Percentiles rank a stretch among this genome's conserved stretches.
phyloP scores from a whole-genome alignment of 2,329 filamentous ascomycete genomes.

The Cytospora mali region DNA sequence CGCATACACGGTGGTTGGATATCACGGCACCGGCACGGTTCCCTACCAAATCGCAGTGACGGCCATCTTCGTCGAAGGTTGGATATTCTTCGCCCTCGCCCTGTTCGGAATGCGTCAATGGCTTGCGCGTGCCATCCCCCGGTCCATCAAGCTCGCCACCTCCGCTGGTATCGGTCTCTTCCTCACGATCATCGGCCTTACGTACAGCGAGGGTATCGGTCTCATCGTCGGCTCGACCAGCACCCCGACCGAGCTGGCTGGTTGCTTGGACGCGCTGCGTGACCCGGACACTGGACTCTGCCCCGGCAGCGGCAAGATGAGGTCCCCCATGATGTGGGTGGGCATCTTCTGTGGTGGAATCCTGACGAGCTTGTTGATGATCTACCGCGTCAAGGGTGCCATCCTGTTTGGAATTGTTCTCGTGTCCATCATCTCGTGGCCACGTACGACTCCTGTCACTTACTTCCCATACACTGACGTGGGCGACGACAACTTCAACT shows the following conservation, averaged over 20 bases:
- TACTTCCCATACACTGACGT: constrained; percentile 75
- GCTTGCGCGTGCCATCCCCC: constrained; percentile 81
- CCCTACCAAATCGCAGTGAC: constrained; percentile 78
- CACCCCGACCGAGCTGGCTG: constrained; percentile 75
- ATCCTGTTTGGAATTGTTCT: constrained; percentile 82
- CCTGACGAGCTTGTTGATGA: constrained; percentile 77
- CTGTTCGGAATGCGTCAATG: constrained; percentile 83
- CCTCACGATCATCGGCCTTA: constrained; percentile 73
- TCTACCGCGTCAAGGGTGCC: constrained; percentile 85
- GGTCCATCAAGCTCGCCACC: constrained; percentile 83
- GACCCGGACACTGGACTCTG: constrained; percentile 58
- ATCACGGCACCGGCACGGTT: constrained; percentile 71
- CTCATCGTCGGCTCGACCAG: constrained; percentile 68
- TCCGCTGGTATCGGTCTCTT: constrained; percentile 86
- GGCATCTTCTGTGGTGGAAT: constrained; percentile 86
- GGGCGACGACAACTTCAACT: constrained; percentile 74
- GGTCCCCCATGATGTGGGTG: constrained; percentile 81
- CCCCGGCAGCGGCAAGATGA: constrained; percentile 70
- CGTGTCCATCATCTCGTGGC: constrained; percentile 89
- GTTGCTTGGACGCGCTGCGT: constrained; percentile 57
- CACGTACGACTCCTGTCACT: constrained; percentile 72
- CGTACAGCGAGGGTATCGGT: constrained; percentile 82
- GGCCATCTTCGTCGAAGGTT: constrained; percentile 86
- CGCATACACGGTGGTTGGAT: constrained; percentile 78
- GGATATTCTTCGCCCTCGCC: constrained; percentile 80